phyloP scores from a whole-genome alignment of 192 early-diverging fungal genomes.

The Coemansia umbellata region DNA sequence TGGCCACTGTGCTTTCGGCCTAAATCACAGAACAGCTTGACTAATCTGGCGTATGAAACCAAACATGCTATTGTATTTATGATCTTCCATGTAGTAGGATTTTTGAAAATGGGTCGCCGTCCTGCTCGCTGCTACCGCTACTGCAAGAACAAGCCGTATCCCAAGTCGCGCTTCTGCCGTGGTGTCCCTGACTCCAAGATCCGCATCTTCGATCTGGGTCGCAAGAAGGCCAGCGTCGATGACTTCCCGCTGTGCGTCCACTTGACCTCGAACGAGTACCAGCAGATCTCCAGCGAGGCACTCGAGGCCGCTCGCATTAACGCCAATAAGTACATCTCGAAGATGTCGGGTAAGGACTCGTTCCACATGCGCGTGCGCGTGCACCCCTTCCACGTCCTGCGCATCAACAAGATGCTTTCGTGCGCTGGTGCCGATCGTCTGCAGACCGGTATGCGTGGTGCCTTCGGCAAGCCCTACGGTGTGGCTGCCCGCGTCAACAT shows the following conservation, averaged over 20 bases:
- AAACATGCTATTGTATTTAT: no score
- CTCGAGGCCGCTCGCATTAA: conserved; percentile 97
- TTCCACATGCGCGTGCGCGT: conserved; percentile 99
- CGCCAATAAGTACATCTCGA: conserved; percentile 98
- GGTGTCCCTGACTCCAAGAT: conserved; percentile 99
- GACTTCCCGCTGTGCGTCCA: conserved; percentile 97
- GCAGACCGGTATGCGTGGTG: conserved; percentile 99
- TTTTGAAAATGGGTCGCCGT: conserved; percentile 89
- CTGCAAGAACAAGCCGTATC: conserved; percentile 99
- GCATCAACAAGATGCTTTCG: conserved; percentile 99
- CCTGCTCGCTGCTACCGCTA: conserved; percentile 98
- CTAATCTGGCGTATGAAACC: no score
- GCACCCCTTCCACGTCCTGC: conserved; percentile 97
- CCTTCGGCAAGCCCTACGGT: conserved; percentile 95
- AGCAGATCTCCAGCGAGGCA: conserved; percentile 98
- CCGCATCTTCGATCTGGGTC: conserved; percentile 93
- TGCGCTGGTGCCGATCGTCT: conserved; percentile 99
- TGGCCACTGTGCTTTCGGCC: no score
- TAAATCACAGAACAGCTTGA: no score
- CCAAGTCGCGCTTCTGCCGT: conserved; percentile 97
- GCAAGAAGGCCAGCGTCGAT: conserved; percentile 97
- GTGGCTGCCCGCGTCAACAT: conserved; percentile 96
- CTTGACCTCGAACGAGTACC: conserved; percentile 94
- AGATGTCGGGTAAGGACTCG: conserved; percentile 95
- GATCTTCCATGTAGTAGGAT: conserved; percentile 41